Evolutionary conservation across 176 grass and related monocot genomes (phyloP).

Genomic region (Oryza meyeriana): DNA sequence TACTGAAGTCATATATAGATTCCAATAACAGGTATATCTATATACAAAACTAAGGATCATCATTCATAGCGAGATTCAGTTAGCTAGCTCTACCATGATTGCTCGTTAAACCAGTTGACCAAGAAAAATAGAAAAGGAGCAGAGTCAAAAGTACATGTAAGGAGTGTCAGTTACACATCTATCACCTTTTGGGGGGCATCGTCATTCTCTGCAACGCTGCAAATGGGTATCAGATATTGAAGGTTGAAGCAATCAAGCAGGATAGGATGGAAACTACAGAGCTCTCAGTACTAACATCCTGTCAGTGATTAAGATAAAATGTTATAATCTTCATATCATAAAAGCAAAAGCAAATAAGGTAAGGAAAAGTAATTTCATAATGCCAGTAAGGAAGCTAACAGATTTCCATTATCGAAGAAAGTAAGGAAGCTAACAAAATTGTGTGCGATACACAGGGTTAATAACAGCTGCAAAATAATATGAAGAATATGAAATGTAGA

Average conservation of each 20-base stretch:
- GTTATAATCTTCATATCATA: neutral
- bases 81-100: neutral
- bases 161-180: slow-evolving; percentile 32
- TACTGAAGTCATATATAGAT: neutral
- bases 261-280: neutral
- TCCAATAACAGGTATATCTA: slow-evolving; percentile 4
- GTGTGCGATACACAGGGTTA: neutral
- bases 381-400: neutral
- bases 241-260: slow-evolving; percentile 17
- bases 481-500: neutral
- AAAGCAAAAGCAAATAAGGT: neutral
- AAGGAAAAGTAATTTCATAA: neutral
- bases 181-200: slow-evolving; percentile 11
- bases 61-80: neutral
- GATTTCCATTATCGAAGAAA: too few relatives aligned
- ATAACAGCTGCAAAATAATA: neutral
- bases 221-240: slow-evolving; percentile 12
- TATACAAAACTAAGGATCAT: neutral
- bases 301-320: neutral
- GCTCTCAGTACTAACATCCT: neutral
- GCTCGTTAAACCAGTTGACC: neutral
- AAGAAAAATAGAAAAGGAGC: neutral
- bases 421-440: neutral
- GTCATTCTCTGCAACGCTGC: slow-evolving; percentile 41
- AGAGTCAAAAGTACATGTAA: slow-evolving; percentile 22